Evolutionary conservation across 345 rosid species (phyloP).

Genomic region (Dipteronia sinensis): DNA sequence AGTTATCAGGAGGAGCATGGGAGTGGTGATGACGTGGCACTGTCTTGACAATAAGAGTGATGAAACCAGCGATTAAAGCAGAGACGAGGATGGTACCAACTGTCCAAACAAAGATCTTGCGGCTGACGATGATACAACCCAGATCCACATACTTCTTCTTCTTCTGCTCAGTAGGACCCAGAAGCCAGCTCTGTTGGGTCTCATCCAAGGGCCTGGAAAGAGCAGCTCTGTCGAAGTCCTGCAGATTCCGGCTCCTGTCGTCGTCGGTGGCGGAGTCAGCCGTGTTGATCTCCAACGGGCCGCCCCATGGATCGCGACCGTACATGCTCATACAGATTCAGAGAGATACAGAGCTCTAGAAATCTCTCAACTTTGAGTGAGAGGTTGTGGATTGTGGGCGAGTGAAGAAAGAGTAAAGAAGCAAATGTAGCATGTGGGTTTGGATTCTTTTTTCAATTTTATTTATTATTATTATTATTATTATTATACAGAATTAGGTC

Average conservation of each 20-base stretch:
- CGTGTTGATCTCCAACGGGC: constrained; percentile 88
- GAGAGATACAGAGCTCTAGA: background rate
- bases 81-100: constrained; percentile 64
- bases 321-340: constrained; percentile 52
- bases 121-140: constrained; percentile 94
- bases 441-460: background rate
- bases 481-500: background rate
- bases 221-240: constrained; percentile 86
- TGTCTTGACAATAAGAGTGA: constrained; percentile 77
- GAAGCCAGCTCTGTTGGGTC: constrained; percentile 99
- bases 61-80: constrained; percentile 66
- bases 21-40: constrained; percentile 74
- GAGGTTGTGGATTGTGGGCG: background rate
- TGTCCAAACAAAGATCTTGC: constrained; percentile 95
- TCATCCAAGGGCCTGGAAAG: constrained; percentile 81
- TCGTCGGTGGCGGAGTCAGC: constrained; percentile 98
- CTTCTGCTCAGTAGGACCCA: constrained; percentile 90
- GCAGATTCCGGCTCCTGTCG: constrained; percentile 84
- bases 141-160: constrained; percentile 97
- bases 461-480: background rate
- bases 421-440: background rate
- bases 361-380: too few species aligned
- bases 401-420: background rate
- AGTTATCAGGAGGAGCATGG: constrained; percentile 71
- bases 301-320: constrained; percentile 99